Evolutionary conservation across 2,329 filamentous ascomycete species (phyloP).

Genomic region (Epichloe coenophiala): DNA sequence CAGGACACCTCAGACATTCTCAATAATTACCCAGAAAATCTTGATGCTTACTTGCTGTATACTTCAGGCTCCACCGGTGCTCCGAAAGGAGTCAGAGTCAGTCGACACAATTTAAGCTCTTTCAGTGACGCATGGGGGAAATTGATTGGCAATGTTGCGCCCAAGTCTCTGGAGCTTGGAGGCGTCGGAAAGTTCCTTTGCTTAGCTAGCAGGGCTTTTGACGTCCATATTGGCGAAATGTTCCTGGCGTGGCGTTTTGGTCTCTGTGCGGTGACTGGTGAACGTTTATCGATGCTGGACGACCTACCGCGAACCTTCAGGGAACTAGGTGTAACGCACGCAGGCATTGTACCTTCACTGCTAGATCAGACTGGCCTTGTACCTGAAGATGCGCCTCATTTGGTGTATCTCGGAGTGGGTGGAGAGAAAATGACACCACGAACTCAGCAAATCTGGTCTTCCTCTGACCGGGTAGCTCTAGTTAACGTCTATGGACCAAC

Average conservation of each 20-base stretch:
- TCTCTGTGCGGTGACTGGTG: background rate
- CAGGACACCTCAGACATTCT: background rate
- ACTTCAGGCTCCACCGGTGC: conserved; percentile 54
- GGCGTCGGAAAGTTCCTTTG: conserved; percentile 14
- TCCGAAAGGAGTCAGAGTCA: conserved; percentile 51
- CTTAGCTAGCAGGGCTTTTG: conserved; percentile 13
- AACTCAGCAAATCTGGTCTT: background rate
- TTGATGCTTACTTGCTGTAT: conserved; percentile 41
- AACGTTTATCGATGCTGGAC: conserved; percentile 6
- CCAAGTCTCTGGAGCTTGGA: conserved; percentile 6
- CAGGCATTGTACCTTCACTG: conserved; percentile 51
- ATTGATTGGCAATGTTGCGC: background rate
- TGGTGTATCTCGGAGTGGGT: conserved; percentile 53
- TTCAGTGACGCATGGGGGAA: conserved; percentile 5
- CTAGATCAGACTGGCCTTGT: conserved; percentile 35
- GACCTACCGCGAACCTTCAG: conserved; percentile 29
- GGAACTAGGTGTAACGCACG: conserved; percentile 44
- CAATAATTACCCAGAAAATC: background rate
- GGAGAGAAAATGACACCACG: conserved; percentile 47
- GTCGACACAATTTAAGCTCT: conserved; percentile 35
- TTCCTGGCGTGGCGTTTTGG: conserved; percentile 8
- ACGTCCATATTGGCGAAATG: conserved; percentile 12
- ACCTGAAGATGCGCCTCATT: conserved; percentile 45
- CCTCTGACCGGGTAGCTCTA: conserved; percentile 2
- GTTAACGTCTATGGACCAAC: conserved; percentile 40